Evolutionary conservation across 2,329 filamentous ascomycete species (phyloP), one percentile per base, ranked within the genome.

Genomic region (Penicillium sp.): DNA sequence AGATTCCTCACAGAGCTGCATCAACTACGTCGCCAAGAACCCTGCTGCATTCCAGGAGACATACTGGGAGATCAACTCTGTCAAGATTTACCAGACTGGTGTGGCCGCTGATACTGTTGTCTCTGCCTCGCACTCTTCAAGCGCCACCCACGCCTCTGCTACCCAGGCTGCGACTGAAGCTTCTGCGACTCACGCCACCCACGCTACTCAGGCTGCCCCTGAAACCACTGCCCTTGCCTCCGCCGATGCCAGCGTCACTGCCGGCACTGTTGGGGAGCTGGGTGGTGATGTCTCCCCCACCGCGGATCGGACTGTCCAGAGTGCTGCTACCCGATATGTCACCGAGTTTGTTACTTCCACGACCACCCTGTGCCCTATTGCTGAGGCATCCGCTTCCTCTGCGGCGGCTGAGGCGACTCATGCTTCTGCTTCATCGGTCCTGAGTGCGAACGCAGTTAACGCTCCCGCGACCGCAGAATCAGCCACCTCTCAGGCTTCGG

Each of bases 1-100:
- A 84, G 12, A 67, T 76, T 53, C 88, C 83, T 11, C 95, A 90
- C 78, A 75, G 41, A 75, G 73, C 66, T 96, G 93, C 78, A 75
- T 87, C 39, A 85, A 86, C 35, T 96, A 86, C 73, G 92, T 96
- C 28, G 82, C 82, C 47, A 77, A 82, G 63, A 89, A 94, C 74
- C 90, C 92, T 0, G 71, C 76, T 8, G 88, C 82, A 25, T 96
- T 94, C 74, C 75, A 79, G 52, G 82, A 95, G 41, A 85, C 90
- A 1, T 96, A 89, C 79, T 96, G 91, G 90, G 79, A 87, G 60
- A 84, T 96, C 76, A 90, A 89, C 73, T 87, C 83, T 22, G 79
- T 92, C 71, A 87, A 86, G 76, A 83, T 91, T n/a, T 92, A 83
- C 69, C 67, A 76, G 60, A 57, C 62, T 11, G 69, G 70, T 1